phyloP scores from a whole-genome alignment of 1,284 basidiomycete genomes.

The Rhodotorula mucilaginosa region DNA sequence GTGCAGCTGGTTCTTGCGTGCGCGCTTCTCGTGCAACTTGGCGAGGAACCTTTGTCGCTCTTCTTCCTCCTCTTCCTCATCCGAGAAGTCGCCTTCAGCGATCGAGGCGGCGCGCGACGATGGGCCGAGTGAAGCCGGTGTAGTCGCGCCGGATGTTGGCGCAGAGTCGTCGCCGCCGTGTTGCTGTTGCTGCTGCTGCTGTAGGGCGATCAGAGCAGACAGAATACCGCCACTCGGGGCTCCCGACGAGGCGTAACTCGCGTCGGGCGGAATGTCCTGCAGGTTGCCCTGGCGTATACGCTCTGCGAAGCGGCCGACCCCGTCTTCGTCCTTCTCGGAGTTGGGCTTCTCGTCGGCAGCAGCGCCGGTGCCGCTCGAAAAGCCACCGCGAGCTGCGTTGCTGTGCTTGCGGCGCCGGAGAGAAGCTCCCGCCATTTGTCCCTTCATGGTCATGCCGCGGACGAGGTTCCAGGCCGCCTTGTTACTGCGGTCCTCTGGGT shows the following conservation, averaged over 20 bases:
- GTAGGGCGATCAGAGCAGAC: slow-evolving; percentile 43
- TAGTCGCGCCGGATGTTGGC: slow-evolving; percentile 25
- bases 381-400: slow-evolving; percentile 26
- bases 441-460: slow-evolving; percentile 48
- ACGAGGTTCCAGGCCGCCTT: slow-evolving; percentile 50
- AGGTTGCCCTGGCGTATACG: slow-evolving; percentile 10
- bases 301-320: slow-evolving; percentile 20
- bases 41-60: slow-evolving; percentile 41
- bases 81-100: slow-evolving; percentile 19
- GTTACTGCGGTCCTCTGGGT: slow-evolving; percentile 32
- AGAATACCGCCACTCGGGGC: slow-evolving; percentile 40
- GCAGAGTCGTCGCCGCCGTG: slow-evolving; percentile 4
- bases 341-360: background rate
- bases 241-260: slow-evolving; percentile 3
- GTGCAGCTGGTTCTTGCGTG: slow-evolving; percentile 20
- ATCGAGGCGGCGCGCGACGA: slow-evolving; percentile 26
- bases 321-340: slow-evolving; percentile 16
- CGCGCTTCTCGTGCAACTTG: slow-evolving; percentile 38
- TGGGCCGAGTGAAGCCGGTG: slow-evolving; percentile 24
- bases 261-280: slow-evolving; percentile 20
- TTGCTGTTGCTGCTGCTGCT: slow-evolving; percentile 25
- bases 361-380: slow-evolving; percentile 20
- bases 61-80: slow-evolving; percentile 44
- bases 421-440: slow-evolving; percentile 5
- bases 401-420: slow-evolving; percentile 46